Evolutionary conservation across 2,329 filamentous ascomycete species (phyloP), one percentile per base, ranked within the genome.

Genomic region (Fusarium acutatum): DNA sequence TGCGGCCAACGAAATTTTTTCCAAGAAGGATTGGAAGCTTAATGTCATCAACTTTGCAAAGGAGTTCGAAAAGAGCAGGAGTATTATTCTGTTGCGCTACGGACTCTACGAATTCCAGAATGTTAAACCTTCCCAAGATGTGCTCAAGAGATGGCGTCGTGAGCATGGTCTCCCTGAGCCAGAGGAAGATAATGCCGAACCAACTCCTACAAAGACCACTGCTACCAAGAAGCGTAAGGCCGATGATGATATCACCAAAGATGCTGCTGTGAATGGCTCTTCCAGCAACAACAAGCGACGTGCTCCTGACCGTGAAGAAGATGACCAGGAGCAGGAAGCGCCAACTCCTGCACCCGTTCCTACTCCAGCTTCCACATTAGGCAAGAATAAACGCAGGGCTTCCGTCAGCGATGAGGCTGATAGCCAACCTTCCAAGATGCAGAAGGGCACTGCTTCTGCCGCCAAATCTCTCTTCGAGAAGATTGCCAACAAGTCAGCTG

Each of bases 21-120:
- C 81, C 24, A 88, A 86, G 78, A 90, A 90, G 78, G 88, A 89
- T 72, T 91, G 89, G 89, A 89, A 89, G 80, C 80, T 91, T 60
- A 91, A 91, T 71, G 86, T 90, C 24, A 79, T 88, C 71, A 90
- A 90, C 78, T 91, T 91, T 65, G 88, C 89, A 43, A 91, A 90
- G 78, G 89, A 90, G 78, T 91, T 89, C 69, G 89, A 91, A 78
- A 91, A 91, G 83, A 90, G 88, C 77, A 84, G 89, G 54, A 89
- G 88, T 73, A 81, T 91, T 47, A 90, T 91, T 64, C 86, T 91
- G 80, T 77, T 91, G 63, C 87, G 88, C 53, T 91, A 91, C 69
- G 89, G 88, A 5, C 84, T 90, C 4, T 91, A 90, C 76, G 87
- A 90, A 75, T 91, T 90, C 81, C 89, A 90, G 81, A 90, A 88